Evolutionary conservation across 1,284 basidiomycete species (phyloP).

Genomic region (Rhodotorula sp.): DNA sequence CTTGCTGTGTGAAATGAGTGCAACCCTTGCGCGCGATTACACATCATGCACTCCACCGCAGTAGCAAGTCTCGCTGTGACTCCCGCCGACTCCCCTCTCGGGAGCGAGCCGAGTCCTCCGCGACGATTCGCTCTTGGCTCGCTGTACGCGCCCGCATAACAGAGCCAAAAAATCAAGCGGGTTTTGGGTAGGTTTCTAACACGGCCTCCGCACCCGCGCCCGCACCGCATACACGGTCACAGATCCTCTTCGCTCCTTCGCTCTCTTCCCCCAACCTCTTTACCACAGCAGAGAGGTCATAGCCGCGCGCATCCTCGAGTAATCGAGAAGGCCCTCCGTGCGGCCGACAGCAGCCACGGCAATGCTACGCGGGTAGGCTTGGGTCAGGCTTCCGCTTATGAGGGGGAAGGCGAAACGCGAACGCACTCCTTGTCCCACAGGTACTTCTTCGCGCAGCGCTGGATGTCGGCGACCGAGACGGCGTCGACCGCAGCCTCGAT

Average conservation of each 20-base stretch:
- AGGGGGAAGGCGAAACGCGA: constrained; percentile 61
- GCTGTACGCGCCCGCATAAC: no score
- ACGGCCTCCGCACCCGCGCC: no score
- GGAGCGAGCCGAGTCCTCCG: no score
- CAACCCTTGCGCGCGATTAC: no score
- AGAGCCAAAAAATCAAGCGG: no score
- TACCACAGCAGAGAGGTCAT: constrained; percentile 51
- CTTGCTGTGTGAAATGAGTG: no score
- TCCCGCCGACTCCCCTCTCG: no score
- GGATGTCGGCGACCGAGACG: constrained; percentile 85
- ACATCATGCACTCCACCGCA: no score
- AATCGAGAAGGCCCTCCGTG: constrained; percentile 70
- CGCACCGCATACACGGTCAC: neutral
- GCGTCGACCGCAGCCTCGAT: constrained; percentile 91
- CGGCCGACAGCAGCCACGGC: constrained; percentile 80
- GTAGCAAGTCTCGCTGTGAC: no score
- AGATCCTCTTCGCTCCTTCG: neutral
- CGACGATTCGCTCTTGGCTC: no score
- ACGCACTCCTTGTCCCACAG: constrained; percentile 57
- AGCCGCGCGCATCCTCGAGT: constrained; percentile 49
- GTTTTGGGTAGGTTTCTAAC: no score
- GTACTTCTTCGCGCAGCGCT: constrained; percentile 87
- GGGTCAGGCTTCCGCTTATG: no score
- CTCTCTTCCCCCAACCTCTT: neutral
- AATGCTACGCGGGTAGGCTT: constrained; percentile 53